These are phyloP conservation scores for Taphrina communis DNA, from an alignment of 1,139 yeast species.

Conservation along the genomic window DNA sequence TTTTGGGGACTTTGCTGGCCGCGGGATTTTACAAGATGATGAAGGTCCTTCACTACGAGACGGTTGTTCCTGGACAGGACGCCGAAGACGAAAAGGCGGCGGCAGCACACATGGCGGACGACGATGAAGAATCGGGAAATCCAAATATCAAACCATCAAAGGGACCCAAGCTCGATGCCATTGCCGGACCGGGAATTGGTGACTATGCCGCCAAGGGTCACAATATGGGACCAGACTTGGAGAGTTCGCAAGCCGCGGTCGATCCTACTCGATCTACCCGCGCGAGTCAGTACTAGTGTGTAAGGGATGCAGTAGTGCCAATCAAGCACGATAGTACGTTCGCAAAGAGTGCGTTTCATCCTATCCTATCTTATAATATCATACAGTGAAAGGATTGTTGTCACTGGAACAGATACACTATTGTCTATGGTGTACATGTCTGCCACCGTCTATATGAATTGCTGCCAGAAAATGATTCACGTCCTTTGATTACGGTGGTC, in stretches of 20 bases:
- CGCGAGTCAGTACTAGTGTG: not conserved
- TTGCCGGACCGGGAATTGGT: constrained; percentile 31
- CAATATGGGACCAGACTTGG: constrained; percentile 18
- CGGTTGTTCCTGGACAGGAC: constrained; percentile 34
- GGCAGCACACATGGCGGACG: not conserved
- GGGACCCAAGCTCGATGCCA: constrained; percentile 16
- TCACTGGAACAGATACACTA: too few relatives aligned
- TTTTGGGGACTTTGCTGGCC: constrained; percentile 40
- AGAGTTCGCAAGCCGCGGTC: constrained; percentile 16
- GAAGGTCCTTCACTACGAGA: constrained; percentile 35
- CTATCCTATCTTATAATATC: not conserved
- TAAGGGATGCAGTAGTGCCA: too few relatives aligned
- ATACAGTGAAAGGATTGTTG: not conserved
- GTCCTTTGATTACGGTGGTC: too few relatives aligned
- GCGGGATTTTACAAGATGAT: constrained; percentile 30
- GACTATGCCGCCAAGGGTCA: constrained; percentile 31
- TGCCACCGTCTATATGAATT: too few relatives aligned
- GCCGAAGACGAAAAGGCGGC: constrained; percentile 20
- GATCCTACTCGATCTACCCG: constrained; percentile 1
- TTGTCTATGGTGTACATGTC: too few relatives aligned
- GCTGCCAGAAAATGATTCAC: too few relatives aligned
- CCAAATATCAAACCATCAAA: not conserved
- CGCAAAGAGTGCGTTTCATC: not conserved
- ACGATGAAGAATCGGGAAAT: not conserved
- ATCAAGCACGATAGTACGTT: not conserved